phyloP scores from a whole-genome alignment of 2,329 filamentous ascomycete genomes.

The Apiospora marii region DNA sequence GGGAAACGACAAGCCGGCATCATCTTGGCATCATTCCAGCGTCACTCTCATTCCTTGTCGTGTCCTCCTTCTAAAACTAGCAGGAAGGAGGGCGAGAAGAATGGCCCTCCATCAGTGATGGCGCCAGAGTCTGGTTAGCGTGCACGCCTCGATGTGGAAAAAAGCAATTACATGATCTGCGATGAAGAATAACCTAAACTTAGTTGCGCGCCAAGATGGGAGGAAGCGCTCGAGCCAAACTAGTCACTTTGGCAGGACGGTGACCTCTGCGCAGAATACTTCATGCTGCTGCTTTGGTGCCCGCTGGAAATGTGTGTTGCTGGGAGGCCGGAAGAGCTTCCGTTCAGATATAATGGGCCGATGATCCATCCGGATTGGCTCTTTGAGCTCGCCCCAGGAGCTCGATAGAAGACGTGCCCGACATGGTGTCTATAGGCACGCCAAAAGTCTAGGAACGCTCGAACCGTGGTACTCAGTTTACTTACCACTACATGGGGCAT shows the following conservation, averaged over 20 bases:
- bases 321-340: background rate
- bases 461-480: background rate
- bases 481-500: background rate
- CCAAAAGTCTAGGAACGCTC: background rate
- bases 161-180: constrained; percentile 12
- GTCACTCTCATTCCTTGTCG: background rate
- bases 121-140: constrained; percentile 1
- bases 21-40: constrained; percentile 14
- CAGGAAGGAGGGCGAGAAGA: background rate
- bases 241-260: background rate
- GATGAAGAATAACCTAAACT: constrained; percentile 17
- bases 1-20: background rate
- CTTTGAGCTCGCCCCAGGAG: background rate
- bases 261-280: background rate
- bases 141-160: background rate
- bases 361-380: background rate
- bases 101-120: background rate
- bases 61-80: background rate
- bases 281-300: background rate
- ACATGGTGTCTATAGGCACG: background rate
- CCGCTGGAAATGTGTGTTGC: background rate
- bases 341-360: background rate
- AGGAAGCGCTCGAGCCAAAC: constrained; percentile 5
- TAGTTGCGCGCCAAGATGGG: constrained; percentile 11
- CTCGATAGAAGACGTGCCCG: background rate